Conservation (phyloP, 257 asterid species). For the Penstemon eatonii region DNA sequence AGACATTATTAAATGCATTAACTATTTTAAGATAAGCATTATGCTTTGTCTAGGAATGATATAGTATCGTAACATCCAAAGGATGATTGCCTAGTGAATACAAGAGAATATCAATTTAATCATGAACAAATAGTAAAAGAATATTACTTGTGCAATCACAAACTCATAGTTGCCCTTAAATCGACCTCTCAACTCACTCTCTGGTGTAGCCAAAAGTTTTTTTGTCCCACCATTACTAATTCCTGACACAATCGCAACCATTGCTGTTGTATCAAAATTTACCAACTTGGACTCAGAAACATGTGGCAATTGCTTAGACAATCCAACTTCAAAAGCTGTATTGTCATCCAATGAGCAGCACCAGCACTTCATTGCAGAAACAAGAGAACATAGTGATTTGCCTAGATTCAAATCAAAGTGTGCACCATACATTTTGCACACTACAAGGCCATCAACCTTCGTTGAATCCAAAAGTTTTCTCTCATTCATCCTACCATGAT, state of each 20-base stretch:
- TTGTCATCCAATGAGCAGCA: slow-evolving; percentile 44
- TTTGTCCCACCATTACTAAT: slow-evolving; percentile 68
- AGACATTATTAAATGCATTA: background rate
- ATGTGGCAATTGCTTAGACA: slow-evolving; percentile 19
- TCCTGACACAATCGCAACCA: slow-evolving; percentile 86
- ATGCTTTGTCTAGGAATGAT: slow-evolving; percentile 4
- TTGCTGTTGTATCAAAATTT: slow-evolving; percentile 87
- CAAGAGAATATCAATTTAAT: slow-evolving; percentile 12
- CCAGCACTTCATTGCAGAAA: slow-evolving; percentile 58
- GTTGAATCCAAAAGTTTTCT: slow-evolving; percentile 15
- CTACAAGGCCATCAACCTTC: slow-evolving; percentile 14
- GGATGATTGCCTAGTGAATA: background rate
- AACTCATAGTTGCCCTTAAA: slow-evolving; percentile 82
- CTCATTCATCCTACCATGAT: slow-evolving; percentile 15
- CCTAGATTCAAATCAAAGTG: slow-evolving; percentile 39
- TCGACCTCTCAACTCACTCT: slow-evolving; percentile 64
- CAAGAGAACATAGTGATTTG: slow-evolving; percentile 49
- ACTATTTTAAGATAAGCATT: background rate
- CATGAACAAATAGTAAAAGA: background rate
- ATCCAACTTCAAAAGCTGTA: slow-evolving; percentile 29
- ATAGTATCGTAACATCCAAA: background rate
- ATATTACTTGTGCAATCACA: slow-evolving; percentile 75
- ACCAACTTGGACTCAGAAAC: slow-evolving; percentile 47
- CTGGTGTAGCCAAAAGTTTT: slow-evolving; percentile 62
- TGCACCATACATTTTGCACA: slow-evolving; percentile 37